Percentiles rank a stretch among this genome's conserved stretches.
These are phyloP conservation scores for Polychaeton citri DNA, from an alignment of 2,329 filamentous ascomycete species.

Conservation along the genomic window DNA sequence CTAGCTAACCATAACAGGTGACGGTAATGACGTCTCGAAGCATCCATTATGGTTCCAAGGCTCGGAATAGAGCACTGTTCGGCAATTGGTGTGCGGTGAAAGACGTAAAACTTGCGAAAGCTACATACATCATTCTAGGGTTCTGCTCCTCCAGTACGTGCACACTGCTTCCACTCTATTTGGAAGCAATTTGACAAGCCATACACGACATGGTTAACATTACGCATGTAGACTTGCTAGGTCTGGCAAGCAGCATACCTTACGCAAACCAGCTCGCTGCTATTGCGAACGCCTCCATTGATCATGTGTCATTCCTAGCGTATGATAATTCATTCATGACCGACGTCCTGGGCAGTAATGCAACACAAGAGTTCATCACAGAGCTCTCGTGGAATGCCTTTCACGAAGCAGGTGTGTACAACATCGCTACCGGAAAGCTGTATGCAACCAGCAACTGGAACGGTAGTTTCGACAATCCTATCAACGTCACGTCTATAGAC, in stretches of 20 bases:
- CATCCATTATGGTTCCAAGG: too few species aligned
- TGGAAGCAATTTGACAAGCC: too few species aligned
- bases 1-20: too few species aligned
- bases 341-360: conserved; percentile 19
- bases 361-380: conserved; percentile 14
- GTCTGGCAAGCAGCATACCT: conserved; percentile 18
- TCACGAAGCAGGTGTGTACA: conserved; percentile 28
- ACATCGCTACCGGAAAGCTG: conserved; percentile 23
- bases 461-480: conserved; percentile 16
- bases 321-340: conserved; percentile 18
- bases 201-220: conserved; percentile 19
- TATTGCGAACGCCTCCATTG: conserved; percentile 16
- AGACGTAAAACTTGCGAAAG: too few species aligned
- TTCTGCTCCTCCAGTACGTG: too few species aligned
- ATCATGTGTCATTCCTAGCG: conserved; percentile 15
- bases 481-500: conserved; percentile 23
- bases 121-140: too few species aligned
- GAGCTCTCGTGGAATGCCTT: conserved; percentile 17
- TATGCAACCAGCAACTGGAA: conserved; percentile 31
- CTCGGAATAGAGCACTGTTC: too few species aligned
- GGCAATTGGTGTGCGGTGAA: too few species aligned
- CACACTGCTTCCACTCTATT: too few species aligned
- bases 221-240: conserved; percentile 19
- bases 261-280: conserved; percentile 16
- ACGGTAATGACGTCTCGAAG: too few species aligned